These are phyloP conservation scores for Nicotiana rustica DNA, from an alignment of 305 asterid species.

Conservation along the genomic window DNA sequence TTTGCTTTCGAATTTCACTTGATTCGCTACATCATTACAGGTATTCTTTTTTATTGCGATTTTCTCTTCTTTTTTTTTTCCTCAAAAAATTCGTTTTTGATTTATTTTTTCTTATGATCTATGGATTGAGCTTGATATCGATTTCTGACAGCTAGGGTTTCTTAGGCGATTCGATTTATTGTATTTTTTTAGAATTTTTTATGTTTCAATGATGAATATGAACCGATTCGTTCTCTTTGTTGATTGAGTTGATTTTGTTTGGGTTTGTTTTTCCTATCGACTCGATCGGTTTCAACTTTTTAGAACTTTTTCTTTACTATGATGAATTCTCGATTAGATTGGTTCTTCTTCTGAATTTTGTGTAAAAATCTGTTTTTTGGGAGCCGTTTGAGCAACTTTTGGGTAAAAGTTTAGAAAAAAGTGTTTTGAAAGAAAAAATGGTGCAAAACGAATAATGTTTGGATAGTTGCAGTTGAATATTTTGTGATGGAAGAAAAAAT, in stretches of 20 bases:
- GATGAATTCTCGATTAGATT: constrained; percentile 5
- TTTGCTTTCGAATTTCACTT: neutral
- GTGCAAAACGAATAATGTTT: neutral
- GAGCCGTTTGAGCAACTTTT: neutral
- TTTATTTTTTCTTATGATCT: neutral
- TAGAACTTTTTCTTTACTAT: neutral
- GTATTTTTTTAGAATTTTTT: no score
- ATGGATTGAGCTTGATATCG: neutral
- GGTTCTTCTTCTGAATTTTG: neutral
- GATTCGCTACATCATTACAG: neutral
- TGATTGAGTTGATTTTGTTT: neutral
- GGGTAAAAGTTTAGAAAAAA: neutral
- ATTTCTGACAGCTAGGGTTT: no score
- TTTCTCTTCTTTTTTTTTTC: neutral
- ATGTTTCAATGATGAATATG: no score
- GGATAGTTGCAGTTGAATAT: neutral
- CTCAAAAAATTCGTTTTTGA: neutral
- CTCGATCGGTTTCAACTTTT: neutral
- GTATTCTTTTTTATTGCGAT: neutral
- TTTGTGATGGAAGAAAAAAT: neutral
- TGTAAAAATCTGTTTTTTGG: neutral
- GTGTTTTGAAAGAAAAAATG: neutral
- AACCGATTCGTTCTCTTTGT: neutral
- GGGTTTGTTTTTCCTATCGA: neutral
- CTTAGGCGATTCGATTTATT: no score